Conservation (phyloP, 257 asterid species). For the Solanum clarkiae region DNA sequence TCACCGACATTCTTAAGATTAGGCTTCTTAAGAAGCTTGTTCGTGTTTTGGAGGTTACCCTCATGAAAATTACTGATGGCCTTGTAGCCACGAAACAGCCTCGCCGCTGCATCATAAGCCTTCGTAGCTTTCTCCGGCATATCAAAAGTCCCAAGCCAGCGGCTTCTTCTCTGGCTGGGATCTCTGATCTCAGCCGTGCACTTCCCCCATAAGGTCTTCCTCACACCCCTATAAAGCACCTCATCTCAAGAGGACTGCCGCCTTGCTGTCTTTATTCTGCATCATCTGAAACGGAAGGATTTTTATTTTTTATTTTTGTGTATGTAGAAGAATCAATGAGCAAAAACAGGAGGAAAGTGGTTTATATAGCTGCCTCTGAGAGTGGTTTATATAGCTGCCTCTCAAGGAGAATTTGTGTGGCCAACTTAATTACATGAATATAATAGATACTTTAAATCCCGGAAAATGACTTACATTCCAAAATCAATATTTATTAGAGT, state of each 20-base stretch:
- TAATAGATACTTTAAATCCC: neutral
- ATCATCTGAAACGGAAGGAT: neutral
- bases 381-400: neutral
- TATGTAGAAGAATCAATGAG: neutral
- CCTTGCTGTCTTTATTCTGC: neutral
- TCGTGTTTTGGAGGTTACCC: neutral
- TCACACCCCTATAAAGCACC: neutral
- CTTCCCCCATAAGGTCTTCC: neutral
- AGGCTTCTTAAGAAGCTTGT: neutral
- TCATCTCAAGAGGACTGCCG: neutral
- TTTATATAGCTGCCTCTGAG: neutral
- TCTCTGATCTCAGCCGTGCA: conserved; percentile 1
- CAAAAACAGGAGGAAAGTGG: neutral
- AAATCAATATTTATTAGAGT: neutral
- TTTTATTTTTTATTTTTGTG: neutral
- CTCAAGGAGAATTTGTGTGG: neutral
- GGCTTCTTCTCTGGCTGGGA: neutral
- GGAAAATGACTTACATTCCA: neutral
- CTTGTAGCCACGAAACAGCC: neutral
- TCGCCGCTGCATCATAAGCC: neutral
- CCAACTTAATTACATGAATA: neutral
- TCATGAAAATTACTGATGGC: neutral
- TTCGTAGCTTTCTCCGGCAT: neutral
- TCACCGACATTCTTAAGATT: neutral
- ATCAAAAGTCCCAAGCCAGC: neutral